A percentile compares a stretch with the other conserved stretches of the same genome.
Conservation (phyloP, 768 basidiomycete genomes). For the Phanerochaete carnosa region DNA sequence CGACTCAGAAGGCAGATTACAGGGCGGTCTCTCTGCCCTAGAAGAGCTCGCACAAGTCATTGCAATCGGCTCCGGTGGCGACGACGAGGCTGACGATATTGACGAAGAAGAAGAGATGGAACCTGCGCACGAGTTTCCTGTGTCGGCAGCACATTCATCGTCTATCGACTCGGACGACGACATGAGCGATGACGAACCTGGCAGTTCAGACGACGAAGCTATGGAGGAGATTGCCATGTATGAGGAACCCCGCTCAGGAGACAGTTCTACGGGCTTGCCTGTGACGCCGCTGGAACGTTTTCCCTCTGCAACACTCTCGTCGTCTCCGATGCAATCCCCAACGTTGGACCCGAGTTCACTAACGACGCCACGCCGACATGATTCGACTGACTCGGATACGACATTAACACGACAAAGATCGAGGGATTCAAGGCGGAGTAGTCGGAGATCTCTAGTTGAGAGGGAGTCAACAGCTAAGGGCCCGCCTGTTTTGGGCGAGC, state of each 20-base stretch:
- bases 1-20: slow-evolving; percentile 77
- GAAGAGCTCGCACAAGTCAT: slow-evolving; percentile 89
- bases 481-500: slow-evolving; percentile 64
- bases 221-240: slow-evolving; percentile 84
- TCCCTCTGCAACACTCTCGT: slow-evolving; percentile 14
- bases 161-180: slow-evolving; percentile 73
- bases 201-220: slow-evolving; percentile 73
- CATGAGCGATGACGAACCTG: slow-evolving; percentile 65
- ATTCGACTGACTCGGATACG: slow-evolving; percentile 26
- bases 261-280: slow-evolving; percentile 6
- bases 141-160: slow-evolving; percentile 51
- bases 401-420: slow-evolving; percentile 32
- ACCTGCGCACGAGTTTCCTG: slow-evolving; percentile 65
- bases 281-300: slow-evolving; percentile 15
- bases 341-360: slow-evolving; percentile 16
- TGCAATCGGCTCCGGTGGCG: slow-evolving; percentile 54
- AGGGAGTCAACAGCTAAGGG: slow-evolving; percentile 21
- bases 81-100: slow-evolving; percentile 50
- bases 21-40: slow-evolving; percentile 81
- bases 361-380: not conserved
- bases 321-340: slow-evolving; percentile 18
- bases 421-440: slow-evolving; percentile 52
- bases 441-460: slow-evolving; percentile 39
- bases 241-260: slow-evolving; percentile 43
- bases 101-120: slow-evolving; percentile 60